Evolutionary conservation across 2,329 filamentous ascomycete species (phyloP).

Genomic region (Ustilaginoidea virens): DNA sequence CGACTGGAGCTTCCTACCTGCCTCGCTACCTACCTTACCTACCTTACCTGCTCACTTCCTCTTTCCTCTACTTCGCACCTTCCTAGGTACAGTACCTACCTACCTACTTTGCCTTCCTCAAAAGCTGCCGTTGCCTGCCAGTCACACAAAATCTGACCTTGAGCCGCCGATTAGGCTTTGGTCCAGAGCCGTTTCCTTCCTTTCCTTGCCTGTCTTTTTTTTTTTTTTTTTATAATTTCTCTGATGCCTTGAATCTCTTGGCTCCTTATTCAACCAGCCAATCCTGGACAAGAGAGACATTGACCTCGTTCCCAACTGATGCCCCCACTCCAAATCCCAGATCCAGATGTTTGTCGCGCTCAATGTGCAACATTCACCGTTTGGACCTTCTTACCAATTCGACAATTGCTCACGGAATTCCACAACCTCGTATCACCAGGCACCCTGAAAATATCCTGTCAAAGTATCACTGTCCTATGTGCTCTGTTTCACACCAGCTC

Average conservation of each 20-base stretch:
- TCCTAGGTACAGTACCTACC: no score
- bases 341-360: conserved; percentile 16
- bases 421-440: conserved; percentile 34
- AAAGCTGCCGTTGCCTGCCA: conserved; percentile 22
- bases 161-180: conserved; percentile 23
- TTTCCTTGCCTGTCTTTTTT: conserved; percentile 14
- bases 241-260: no score
- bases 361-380: conserved; percentile 21
- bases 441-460: conserved; percentile 3
- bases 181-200: conserved; percentile 13
- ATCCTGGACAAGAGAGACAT: conserved; percentile 5
- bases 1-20: no score
- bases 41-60: no score
- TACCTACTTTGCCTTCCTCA: no score
- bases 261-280: conserved; percentile 5
- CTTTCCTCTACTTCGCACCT: no score
- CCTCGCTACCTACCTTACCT: no score
- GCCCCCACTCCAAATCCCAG: no score
- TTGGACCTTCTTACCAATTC: conserved; percentile 14
- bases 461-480: conserved; percentile 34
- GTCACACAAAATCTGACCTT: conserved; percentile 34
- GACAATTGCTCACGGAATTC: conserved; percentile 27
- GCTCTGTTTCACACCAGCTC: conserved; percentile 32
- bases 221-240: no score
- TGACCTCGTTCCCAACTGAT: conserved; percentile 3